Evolutionary conservation across 768 basidiomycete genomes (phyloP).

Genomic region (Gloeophyllum trabeum): DNA sequence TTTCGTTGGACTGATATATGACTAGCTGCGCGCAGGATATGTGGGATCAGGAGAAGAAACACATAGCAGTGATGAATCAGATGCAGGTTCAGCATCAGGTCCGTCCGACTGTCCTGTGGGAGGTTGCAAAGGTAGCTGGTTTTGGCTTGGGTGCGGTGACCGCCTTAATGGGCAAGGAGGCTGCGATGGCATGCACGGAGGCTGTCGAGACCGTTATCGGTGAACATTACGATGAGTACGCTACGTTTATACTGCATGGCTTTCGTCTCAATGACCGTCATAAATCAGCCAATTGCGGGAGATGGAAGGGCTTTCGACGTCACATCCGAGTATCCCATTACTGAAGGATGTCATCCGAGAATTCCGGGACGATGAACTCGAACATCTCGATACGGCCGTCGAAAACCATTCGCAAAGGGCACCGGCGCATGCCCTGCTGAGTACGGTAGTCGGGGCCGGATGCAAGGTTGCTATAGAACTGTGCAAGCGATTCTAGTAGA

Average conservation of each 20-base stretch:
- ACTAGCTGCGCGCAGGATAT: conserved; percentile 58
- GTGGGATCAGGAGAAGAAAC: conserved; percentile 96
- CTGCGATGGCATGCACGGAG: conserved; percentile 98
- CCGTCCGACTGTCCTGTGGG: conserved; percentile 75
- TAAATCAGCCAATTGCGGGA: conserved; percentile 72
- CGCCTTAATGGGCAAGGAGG: conserved; percentile 81
- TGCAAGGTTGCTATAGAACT: conserved; percentile 87
- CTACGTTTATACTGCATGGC: too few species aligned
- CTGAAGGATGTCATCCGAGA: conserved; percentile 66
- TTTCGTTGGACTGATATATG: background rate
- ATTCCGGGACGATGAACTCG: conserved; percentile 90
- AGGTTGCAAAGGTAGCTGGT: conserved; percentile 79
- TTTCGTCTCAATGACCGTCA: too few species aligned
- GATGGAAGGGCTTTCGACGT: conserved; percentile 45
- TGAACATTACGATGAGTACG: conserved; percentile 96
- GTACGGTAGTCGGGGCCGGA: conserved; percentile 72
- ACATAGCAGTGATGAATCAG: conserved; percentile 77
- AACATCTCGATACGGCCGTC: conserved; percentile 88
- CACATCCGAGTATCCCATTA: conserved; percentile 72
- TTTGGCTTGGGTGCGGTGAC: conserved; percentile 81
- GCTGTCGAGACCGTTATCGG: conserved; percentile 97
- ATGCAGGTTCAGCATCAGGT: conserved; percentile 75
- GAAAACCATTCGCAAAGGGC: conserved; percentile 81
- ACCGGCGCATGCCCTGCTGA: conserved; percentile 84
- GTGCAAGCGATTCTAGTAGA: conserved; percentile 75